phyloP scores from a whole-genome alignment of 352 stramenopile genomes.

The Elongisporangium undulatum region DNA sequence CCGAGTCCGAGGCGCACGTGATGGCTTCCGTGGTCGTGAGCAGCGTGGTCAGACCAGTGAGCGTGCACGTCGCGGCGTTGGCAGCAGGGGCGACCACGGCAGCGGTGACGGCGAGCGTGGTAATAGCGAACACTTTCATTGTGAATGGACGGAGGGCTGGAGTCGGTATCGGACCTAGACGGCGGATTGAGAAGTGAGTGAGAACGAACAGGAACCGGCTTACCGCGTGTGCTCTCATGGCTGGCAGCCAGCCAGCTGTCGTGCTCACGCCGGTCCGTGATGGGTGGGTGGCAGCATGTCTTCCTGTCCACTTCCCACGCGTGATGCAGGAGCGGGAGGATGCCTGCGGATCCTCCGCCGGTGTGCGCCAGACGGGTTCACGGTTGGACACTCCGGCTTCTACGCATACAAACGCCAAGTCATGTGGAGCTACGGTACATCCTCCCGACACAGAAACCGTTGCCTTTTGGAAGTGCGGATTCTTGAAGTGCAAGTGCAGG shows the following conservation, averaged over 20 bases:
- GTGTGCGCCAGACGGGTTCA: neutral
- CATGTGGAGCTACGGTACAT: neutral
- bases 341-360: neutral
- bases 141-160: slow-evolving; percentile 3
- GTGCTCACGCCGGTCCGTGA: neutral
- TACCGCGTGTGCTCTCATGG: neutral
- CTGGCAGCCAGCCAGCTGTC: neutral
- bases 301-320: neutral
- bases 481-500: no score
- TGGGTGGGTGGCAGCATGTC: neutral
- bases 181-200: slow-evolving; percentile 1
- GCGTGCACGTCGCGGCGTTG: slow-evolving; percentile 20
- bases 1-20: slow-evolving; percentile 21
- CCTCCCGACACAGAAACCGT: no score
- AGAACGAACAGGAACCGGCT: neutral
- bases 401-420: neutral
- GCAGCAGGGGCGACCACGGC: slow-evolving; percentile 10
- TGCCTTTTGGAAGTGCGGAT: neutral
- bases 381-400: neutral
- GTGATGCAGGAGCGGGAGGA: neutral
- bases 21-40: slow-evolving; percentile 7
- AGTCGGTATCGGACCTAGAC: slow-evolving; percentile 1
- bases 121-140: slow-evolving; percentile 24
- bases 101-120: slow-evolving; percentile 10
- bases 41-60: slow-evolving; percentile 13